These are phyloP conservation scores for Ogataea ganodermae DNA, from an alignment of 805 yeast species.

Conservation along the genomic window DNA sequence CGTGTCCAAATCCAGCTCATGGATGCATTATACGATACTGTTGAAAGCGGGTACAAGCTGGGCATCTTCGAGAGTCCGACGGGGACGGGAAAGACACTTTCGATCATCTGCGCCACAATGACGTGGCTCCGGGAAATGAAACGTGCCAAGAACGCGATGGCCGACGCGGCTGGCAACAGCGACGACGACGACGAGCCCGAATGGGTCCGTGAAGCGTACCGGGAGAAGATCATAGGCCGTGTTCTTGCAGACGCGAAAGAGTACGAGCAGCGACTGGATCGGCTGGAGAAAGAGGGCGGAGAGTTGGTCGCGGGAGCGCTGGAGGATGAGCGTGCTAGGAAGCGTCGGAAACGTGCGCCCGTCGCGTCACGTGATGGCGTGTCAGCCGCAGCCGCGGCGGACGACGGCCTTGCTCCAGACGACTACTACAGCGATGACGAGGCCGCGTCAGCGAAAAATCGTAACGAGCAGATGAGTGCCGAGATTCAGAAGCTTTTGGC, in stretches of 20 bases:
- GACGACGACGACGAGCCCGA: conserved; percentile 47
- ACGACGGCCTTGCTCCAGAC: conserved; percentile 23
- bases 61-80: conserved; percentile 93
- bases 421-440: conserved; percentile 41
- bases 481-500: conserved; percentile 54
- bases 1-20: conserved; percentile 75
- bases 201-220: conserved; percentile 37
- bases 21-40: conserved; percentile 68
- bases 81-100: conserved; percentile 90
- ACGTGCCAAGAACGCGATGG: conserved; percentile 40
- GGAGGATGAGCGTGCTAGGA: conserved; percentile 21
- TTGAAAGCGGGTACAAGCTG: conserved; percentile 55
- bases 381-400: conserved; percentile 17
- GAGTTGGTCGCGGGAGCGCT: conserved; percentile 24
- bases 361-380: conserved; percentile 10
- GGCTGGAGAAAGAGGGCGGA: conserved; percentile 33
- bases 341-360: conserved; percentile 14
- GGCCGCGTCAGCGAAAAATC: conserved; percentile 23
- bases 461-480: conserved; percentile 37
- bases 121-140: conserved; percentile 61
- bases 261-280: conserved; percentile 44
- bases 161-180: conserved; percentile 33
- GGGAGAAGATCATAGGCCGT: conserved; percentile 36
- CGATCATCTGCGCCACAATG: conserved; percentile 81
- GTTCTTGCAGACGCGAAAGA: conserved; percentile 34